A percentile compares a stretch with the other conserved stretches of the same genome.
Evolutionary conservation across 768 basidiomycete genomes (phyloP).

Genomic region (Boletus barrowsii): DNA sequence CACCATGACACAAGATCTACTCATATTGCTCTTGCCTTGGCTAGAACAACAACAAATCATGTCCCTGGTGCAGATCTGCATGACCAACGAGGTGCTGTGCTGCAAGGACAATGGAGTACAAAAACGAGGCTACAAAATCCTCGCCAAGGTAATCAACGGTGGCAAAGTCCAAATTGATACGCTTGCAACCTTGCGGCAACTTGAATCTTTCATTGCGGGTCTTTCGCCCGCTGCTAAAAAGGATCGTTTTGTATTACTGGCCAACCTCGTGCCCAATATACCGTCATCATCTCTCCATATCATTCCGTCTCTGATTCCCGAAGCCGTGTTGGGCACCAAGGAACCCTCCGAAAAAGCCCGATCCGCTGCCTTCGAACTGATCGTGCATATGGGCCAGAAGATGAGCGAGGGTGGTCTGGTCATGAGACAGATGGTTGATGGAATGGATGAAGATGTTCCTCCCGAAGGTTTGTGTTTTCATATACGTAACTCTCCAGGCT

Average conservation of each 20-base stretch:
- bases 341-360: slow-evolving; percentile 94
- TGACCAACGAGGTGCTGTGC: slow-evolving; percentile 65
- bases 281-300: slow-evolving; percentile 73
- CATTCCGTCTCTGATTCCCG: slow-evolving; percentile 86
- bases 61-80: slow-evolving; percentile 64
- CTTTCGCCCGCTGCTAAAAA: slow-evolving; percentile 86
- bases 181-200: slow-evolving; percentile 56
- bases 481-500: not conserved
- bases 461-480: slow-evolving; percentile 35
- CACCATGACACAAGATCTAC: slow-evolving; percentile 75
- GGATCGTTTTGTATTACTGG: slow-evolving; percentile 82
- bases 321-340: slow-evolving; percentile 93
- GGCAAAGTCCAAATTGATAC: slow-evolving; percentile 54
- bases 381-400: slow-evolving; percentile 89
- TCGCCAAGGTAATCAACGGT: slow-evolving; percentile 69
- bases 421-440: slow-evolving; percentile 70
- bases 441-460: slow-evolving; percentile 71
- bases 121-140: slow-evolving; percentile 91
- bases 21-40: slow-evolving; percentile 78
- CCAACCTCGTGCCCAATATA: slow-evolving; percentile 63
- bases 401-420: slow-evolving; percentile 87
- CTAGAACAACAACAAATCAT: slow-evolving; percentile 60
- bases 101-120: slow-evolving; percentile 85
- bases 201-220: slow-evolving; percentile 63
- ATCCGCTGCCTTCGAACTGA: slow-evolving; percentile 82